Percentiles rank a stretch among this genome's conserved stretches.
These are phyloP conservation scores for Turnera subulata DNA, from an alignment of 345 rosid species.

Conservation along the genomic window DNA sequence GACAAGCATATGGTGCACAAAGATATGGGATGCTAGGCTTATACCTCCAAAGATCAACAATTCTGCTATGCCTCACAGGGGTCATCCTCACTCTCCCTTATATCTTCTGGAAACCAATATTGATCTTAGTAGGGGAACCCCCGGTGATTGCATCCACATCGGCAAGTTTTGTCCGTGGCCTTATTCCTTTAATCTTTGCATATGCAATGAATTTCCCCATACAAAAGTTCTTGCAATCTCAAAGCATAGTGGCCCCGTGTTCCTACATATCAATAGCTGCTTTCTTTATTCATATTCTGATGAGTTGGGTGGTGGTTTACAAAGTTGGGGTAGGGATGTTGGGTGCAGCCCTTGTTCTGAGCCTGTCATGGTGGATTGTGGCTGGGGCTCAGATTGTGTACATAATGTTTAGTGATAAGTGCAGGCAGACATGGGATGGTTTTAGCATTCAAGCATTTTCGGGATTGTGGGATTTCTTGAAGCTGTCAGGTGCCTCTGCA, in stretches of 20 bases:
- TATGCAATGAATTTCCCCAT: conserved; percentile 58
- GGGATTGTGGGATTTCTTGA: conserved; percentile 7
- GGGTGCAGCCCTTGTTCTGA: conserved; percentile 23
- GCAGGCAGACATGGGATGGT: conserved; percentile 22
- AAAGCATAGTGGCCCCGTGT: conserved; percentile 23
- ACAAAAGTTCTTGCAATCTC: conserved; percentile 26
- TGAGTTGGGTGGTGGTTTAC: conserved; percentile 19
- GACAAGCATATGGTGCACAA: conserved; percentile 76
- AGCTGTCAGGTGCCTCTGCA: conserved; percentile 21
- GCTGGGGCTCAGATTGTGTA: conserved; percentile 18
- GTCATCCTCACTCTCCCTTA: conserved; percentile 48
- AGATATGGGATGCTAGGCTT: conserved; percentile 60
- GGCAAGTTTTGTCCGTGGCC: conserved; percentile 30
- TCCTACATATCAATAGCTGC: conserved; percentile 19
- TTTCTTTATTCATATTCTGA: conserved; percentile 10
- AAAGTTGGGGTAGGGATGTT: conserved; percentile 18
- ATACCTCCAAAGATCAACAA: conserved; percentile 63
- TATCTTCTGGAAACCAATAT: conserved; percentile 44
- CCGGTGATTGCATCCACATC: conserved; percentile 54
- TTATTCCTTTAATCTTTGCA: conserved; percentile 28
- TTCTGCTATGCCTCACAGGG: conserved; percentile 46
- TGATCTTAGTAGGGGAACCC: conserved; percentile 54
- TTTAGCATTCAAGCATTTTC: conserved; percentile 16
- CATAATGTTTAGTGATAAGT: conserved; percentile 7
- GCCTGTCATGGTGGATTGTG: conserved; percentile 23